A percentile compares a stretch with the other conserved stretches of the same genome.
Conservation (phyloP, 2,329 filamentous ascomycete species). For the Penicillium sp. region DNA sequence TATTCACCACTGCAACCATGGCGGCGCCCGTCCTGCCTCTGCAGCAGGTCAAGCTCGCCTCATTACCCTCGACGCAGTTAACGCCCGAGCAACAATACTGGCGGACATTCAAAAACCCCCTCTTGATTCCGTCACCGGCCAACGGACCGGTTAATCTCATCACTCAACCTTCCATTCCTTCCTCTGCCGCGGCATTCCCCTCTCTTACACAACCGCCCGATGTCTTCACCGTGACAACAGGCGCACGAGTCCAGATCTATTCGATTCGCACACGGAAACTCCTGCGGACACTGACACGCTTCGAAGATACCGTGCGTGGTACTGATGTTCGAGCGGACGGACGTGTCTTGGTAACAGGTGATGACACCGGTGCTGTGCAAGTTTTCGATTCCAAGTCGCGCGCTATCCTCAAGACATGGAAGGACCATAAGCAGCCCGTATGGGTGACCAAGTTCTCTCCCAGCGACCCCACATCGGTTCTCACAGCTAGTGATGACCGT, state of each 20-base stretch:
- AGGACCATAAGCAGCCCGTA: slow-evolving; percentile 87
- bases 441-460: slow-evolving; percentile 93
- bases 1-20: slow-evolving; percentile 52
- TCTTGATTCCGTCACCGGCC: slow-evolving; percentile 85
- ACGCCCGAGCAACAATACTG: slow-evolving; percentile 96
- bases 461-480: slow-evolving; percentile 75
- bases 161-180: slow-evolving; percentile 61
- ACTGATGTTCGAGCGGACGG: slow-evolving; percentile 88
- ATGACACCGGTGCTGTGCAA: slow-evolving; percentile 88
- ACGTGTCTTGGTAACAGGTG: slow-evolving; percentile 82
- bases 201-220: slow-evolving; percentile 48
- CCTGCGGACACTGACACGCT: slow-evolving; percentile 89
- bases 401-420: slow-evolving; percentile 93
- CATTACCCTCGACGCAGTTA: slow-evolving; percentile 70
- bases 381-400: slow-evolving; percentile 89
- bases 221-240: slow-evolving; percentile 88
- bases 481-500: slow-evolving; percentile 88
- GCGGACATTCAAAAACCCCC: slow-evolving; percentile 89
- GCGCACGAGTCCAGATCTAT: slow-evolving; percentile 89
- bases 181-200: slow-evolving; percentile 40
- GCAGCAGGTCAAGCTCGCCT: slow-evolving; percentile 75
- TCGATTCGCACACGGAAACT: slow-evolving; percentile 88
- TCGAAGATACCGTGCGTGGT: slow-evolving; percentile 85
- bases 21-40: slow-evolving; percentile 81
- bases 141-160: slow-evolving; percentile 89